Conservation (phyloP, 345 rosid genomes). For the Trapa bicornis region DNA sequence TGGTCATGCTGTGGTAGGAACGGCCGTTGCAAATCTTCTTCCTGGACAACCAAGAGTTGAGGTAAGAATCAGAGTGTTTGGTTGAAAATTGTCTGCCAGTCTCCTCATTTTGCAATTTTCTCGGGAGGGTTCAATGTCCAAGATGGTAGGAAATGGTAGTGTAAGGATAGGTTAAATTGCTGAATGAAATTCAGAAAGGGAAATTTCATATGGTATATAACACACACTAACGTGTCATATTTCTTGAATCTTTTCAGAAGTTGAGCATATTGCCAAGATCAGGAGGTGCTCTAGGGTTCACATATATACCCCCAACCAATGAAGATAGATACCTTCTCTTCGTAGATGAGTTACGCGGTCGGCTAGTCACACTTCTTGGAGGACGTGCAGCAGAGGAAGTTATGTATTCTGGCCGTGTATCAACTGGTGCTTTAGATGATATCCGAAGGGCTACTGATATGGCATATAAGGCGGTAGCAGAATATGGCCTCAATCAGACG, state of each 20-base stretch:
- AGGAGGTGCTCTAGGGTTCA: conserved; percentile 94
- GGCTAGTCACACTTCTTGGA: conserved; percentile 92
- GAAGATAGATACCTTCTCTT: conserved; percentile 94
- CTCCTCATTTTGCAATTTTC: background rate
- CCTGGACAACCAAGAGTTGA: conserved; percentile 87
- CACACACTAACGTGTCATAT: background rate
- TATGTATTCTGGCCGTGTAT: conserved; percentile 78
- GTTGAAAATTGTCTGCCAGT: background rate
- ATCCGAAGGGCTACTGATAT: conserved; percentile 88
- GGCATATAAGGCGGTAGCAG: conserved; percentile 96
- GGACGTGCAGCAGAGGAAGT: conserved; percentile 99
- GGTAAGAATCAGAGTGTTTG: conserved; percentile 28
- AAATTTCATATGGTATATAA: background rate
- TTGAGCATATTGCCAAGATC: conserved; percentile 96
- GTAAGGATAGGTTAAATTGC: background rate
- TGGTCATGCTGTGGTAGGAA: conserved; percentile 95
- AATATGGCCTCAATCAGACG: conserved; percentile 86
- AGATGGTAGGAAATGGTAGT: background rate
- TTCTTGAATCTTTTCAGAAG: conserved; percentile 33
- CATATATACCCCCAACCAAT: conserved; percentile 49
- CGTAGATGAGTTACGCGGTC: conserved; percentile 88
- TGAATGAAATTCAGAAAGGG: background rate
- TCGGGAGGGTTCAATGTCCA: background rate
- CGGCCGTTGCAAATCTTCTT: conserved; percentile 87
- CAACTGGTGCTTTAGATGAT: conserved; percentile 95